Evolutionary conservation across 345 rosid genomes (phyloP).

Genomic region (Acer saccharum): DNA sequence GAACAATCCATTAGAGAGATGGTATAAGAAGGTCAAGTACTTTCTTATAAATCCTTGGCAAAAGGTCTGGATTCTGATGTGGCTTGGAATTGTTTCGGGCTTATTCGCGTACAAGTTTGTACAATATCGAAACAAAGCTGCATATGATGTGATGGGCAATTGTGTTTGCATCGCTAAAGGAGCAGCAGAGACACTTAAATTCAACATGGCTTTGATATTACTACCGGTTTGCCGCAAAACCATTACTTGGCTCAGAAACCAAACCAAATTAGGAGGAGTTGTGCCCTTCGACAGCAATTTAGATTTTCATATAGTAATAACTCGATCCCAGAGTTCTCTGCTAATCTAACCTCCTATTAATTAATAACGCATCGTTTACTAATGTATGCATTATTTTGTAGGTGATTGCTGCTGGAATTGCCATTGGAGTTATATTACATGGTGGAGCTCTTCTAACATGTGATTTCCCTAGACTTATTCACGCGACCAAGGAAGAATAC

Average conservation of each 20-base stretch:
- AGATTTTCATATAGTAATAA: conserved; percentile 69
- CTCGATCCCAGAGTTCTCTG: too few relatives aligned
- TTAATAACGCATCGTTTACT: not conserved
- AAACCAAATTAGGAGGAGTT: conserved; percentile 62
- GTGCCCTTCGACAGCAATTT: conserved; percentile 89
- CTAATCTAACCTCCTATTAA: not conserved
- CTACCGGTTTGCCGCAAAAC: conserved; percentile 84
- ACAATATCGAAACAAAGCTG: conserved; percentile 62
- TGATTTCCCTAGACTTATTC: conserved; percentile 66
- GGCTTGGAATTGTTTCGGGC: conserved; percentile 62
- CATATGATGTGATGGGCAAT: conserved; percentile 67
- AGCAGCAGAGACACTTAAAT: conserved; percentile 79
- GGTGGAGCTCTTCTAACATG: conserved; percentile 67
- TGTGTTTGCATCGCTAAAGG: conserved; percentile 88
- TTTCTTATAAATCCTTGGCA: conserved; percentile 81
- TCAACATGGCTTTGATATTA: conserved; percentile 88
- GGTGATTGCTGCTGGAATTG: conserved; percentile 66
- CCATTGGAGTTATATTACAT: conserved; percentile 66
- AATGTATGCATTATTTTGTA: not conserved
- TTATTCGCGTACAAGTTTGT: conserved; percentile 72
- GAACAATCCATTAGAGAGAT: conserved; percentile 46
- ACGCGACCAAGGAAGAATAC: conserved; percentile 60
- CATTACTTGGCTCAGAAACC: conserved; percentile 89
- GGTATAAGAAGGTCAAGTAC: conserved; percentile 49
- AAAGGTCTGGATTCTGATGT: conserved; percentile 78